Evolutionary conservation across 2,329 filamentous ascomycete genomes (phyloP).

Genomic region (Fusarium avenaceum): DNA sequence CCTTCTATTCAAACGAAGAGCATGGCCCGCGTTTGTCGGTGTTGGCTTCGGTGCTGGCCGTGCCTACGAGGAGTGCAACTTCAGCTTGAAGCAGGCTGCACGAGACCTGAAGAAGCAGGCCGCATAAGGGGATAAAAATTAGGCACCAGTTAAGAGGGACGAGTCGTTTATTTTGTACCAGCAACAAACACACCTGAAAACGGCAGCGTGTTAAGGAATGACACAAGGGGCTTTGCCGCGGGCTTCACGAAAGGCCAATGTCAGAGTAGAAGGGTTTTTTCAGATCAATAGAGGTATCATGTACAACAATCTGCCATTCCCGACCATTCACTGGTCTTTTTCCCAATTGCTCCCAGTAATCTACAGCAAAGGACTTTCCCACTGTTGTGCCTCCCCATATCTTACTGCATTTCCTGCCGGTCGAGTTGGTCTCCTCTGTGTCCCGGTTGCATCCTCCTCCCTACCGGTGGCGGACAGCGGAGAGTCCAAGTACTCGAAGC

Average conservation of each 20-base stretch:
- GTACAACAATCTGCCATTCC: slow-evolving; percentile 51
- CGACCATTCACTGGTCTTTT: slow-evolving; percentile 11
- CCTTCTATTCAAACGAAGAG: slow-evolving; percentile 96
- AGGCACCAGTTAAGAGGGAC: slow-evolving; percentile 11
- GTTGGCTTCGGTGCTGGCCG: slow-evolving; percentile 95
- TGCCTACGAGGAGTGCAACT: slow-evolving; percentile 99
- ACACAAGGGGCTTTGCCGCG: slow-evolving; percentile 36
- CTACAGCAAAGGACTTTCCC: slow-evolving; percentile 17
- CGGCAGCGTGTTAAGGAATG: slow-evolving; percentile 40
- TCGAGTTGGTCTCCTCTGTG: slow-evolving; percentile 35
- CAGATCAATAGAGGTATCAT: slow-evolving; percentile 52
- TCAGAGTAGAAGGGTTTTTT: slow-evolving; percentile 48
- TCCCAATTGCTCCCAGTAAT: background rate
- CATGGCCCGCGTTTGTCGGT: slow-evolving; percentile 96
- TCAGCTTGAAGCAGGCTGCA: slow-evolving; percentile 74
- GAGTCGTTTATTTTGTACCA: slow-evolving; percentile 42
- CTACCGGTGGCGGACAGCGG: slow-evolving; percentile 43
- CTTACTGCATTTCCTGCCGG: slow-evolving; percentile 8
- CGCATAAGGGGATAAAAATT: slow-evolving; percentile 52
- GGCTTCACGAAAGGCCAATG: slow-evolving; percentile 46
- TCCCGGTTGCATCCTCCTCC: slow-evolving; percentile 34
- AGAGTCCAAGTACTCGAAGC: slow-evolving; percentile 38
- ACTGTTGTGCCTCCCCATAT: slow-evolving; percentile 37
- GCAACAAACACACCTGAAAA: slow-evolving; percentile 46
- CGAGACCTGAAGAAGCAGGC: slow-evolving; percentile 68